phyloP scores from a whole-genome alignment of 1,284 basidiomycete species.

The Ceratobasidium sp. region DNA sequence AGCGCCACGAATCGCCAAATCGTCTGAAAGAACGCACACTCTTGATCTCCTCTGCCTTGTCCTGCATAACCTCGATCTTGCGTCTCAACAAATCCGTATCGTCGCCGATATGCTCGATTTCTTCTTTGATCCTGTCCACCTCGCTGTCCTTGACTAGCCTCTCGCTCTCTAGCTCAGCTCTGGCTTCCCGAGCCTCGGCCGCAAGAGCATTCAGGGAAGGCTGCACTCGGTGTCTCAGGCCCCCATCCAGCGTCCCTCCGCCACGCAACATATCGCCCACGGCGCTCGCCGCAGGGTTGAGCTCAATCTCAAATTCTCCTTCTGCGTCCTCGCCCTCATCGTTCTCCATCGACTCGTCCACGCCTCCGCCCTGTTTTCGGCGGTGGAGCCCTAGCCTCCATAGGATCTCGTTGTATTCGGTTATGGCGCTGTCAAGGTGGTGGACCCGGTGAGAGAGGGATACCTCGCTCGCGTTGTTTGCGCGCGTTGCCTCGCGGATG shows the following conservation, averaged over 20 bases:
- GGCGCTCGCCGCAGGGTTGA: constrained; percentile 25
- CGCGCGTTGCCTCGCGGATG: constrained; percentile 28
- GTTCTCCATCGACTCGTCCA: constrained; percentile 30
- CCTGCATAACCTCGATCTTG: constrained; percentile 33
- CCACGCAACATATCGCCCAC: constrained; percentile 36
- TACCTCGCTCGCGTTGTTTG: constrained; percentile 42
- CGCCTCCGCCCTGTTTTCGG: constrained; percentile 15
- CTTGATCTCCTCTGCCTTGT: constrained; percentile 33
- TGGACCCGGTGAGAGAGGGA: constrained; percentile 40
- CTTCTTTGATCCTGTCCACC: constrained; percentile 20
- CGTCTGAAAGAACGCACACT: background rate
- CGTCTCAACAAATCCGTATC: constrained; percentile 29
- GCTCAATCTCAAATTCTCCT: constrained; percentile 31
- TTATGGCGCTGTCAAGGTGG: constrained; percentile 38
- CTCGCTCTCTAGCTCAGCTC: constrained; percentile 22
- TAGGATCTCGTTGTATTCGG: constrained; percentile 41
- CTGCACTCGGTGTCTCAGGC: constrained; percentile 25
- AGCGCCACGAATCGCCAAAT: background rate
- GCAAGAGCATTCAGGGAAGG: constrained; percentile 22
- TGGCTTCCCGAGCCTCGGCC: constrained; percentile 23
- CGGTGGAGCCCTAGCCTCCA: constrained; percentile 42
- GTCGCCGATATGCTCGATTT: constrained; percentile 34
- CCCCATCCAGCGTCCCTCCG: constrained; percentile 27
- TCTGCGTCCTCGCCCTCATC: constrained; percentile 19
- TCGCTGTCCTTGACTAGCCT: constrained; percentile 27